Base-by-base conservation (phyloP, 2,329 filamentous ascomycete genomes). In the Venturiaceae sp. region DNA sequence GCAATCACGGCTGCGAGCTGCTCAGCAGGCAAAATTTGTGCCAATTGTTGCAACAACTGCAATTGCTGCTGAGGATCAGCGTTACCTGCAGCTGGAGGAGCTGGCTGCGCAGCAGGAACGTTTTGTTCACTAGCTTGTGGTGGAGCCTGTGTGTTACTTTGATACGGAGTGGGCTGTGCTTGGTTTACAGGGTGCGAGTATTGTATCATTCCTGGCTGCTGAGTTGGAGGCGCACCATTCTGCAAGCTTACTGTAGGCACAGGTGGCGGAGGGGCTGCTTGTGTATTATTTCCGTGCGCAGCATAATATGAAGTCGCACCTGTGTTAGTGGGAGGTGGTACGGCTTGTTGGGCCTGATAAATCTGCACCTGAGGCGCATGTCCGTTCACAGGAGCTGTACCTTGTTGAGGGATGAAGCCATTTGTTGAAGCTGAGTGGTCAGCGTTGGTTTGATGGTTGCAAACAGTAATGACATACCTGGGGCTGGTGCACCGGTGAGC, bases 401-500 rank as follows among this genome's bases (percentile, higher is more conserved):
- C 54, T 56, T 41, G 54, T 39, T 56, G 33, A 23, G 54, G 23
- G 9, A 26, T 19, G n/a, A 46, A 41, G n/a, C 34, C 54, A 56
- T 46, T 56, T 30, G 54, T 37, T 23, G 54, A 16, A 32, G 39
- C 54, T 36, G 52, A 32, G 23, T 16, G 21, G 21, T 50, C 32
- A 53, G 30, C 34, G 1, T 53, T 37, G 5, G 30, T 53, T 36
- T 30, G 14, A 23, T 8, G 52, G 19, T 34, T 23, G 14, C 32
- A 9, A 11, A n/a, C n/a, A n/a, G n/a, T n/a, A n/a, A 23, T 2
- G 4, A 53, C 32, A 23, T 37, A 53, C 52, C 52, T 50, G 26
- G 44, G 30, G 26, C 21, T 4, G 55, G n/a, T 14, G 77, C 77
- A 61, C 83, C 79, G 63, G 80, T 86, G 66, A 95, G 72, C 73